A percentile compares a stretch with the other conserved stretches of the same genome.
phyloP scores from a whole-genome alignment of 2,329 filamentous ascomycete genomes.

The Diaporthe sp. region DNA sequence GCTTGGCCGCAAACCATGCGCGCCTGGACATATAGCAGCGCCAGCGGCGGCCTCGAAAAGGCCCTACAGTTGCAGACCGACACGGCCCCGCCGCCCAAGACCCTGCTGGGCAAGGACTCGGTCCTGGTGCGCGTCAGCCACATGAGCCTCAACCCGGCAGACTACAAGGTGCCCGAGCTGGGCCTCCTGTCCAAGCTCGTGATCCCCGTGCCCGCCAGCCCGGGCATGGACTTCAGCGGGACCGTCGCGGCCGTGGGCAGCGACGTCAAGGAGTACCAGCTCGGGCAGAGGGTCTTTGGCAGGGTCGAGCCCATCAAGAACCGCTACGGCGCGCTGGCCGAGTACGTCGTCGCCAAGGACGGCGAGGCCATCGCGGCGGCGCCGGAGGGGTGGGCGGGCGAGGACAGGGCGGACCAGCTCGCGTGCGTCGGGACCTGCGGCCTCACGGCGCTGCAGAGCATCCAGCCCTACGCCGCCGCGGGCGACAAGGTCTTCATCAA shows the following conservation, averaged over 20 bases:
- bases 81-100: conserved; percentile 57
- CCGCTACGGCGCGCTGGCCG: conserved; percentile 52
- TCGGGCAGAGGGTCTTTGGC: conserved; percentile 63
- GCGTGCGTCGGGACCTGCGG: conserved; percentile 61
- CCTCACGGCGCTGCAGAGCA: conserved; percentile 61
- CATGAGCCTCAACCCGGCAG: conserved; percentile 71
- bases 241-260: conserved; percentile 55
- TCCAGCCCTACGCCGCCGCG: conserved; percentile 58
- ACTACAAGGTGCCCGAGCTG: conserved; percentile 73
- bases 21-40: conserved; percentile 69
- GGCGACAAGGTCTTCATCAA: conserved; percentile 73
- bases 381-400: conserved; percentile 56
- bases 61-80: conserved; percentile 62
- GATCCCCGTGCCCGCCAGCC: conserved; percentile 59
- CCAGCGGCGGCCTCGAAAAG: conserved; percentile 64
- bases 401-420: conserved; percentile 52
- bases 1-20: conserved; percentile 58
- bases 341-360: conserved; percentile 53
- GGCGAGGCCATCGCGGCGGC: conserved; percentile 52
- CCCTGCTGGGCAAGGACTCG: conserved; percentile 55
- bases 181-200: conserved; percentile 56
- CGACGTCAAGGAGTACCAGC: conserved; percentile 48
- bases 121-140: conserved; percentile 69
- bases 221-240: conserved; percentile 65
- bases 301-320: conserved; percentile 44